phyloP scores from a whole-genome alignment of 441 rosid species.

The Capsella rubella region DNA sequence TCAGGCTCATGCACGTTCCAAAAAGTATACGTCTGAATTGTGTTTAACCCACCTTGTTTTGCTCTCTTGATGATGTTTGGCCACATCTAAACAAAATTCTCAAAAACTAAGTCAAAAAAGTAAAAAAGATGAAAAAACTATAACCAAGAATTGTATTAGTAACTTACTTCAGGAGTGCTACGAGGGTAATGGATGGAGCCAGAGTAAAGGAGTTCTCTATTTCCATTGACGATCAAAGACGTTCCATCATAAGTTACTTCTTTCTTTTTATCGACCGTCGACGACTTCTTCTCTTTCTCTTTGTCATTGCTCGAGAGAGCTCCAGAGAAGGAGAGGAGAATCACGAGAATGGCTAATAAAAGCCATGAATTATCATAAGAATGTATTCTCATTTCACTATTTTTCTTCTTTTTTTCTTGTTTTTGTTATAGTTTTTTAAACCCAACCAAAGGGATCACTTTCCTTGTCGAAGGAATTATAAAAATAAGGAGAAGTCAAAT shows the following conservation, averaged over 20 bases:
- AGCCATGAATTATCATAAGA: conserved; percentile 30
- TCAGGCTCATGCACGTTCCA: conserved; percentile 89
- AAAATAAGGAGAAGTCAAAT: conserved; percentile 42
- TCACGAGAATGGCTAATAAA: conserved; percentile 40
- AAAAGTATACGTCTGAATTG: conserved; percentile 82
- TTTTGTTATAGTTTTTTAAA: background rate
- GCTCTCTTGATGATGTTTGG: conserved; percentile 63
- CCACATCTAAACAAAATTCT: conserved; percentile 65
- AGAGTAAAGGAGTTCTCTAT: conserved; percentile 79
- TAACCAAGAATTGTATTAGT: background rate
- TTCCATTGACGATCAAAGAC: conserved; percentile 79
- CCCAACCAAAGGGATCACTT: conserved; percentile 19
- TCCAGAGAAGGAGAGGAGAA: conserved; percentile 36
- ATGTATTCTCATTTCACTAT: conserved; percentile 30
- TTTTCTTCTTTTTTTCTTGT: background rate
- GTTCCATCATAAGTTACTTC: conserved; percentile 76
- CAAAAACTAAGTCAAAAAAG: background rate
- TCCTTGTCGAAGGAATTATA: conserved; percentile 35
- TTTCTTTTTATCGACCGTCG: conserved; percentile 23
- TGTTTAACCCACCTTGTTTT: conserved; percentile 74
- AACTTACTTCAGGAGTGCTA: conserved; percentile 85
- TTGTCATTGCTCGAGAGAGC: background rate
- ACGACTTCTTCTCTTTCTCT: background rate
- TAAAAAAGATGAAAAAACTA: background rate
- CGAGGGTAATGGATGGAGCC: conserved; percentile 97